Percentiles rank a stretch among this genome's conserved stretches.
These are phyloP conservation scores for Pythium angustatum DNA, from an alignment of 352 stramenopile genomes.

Conservation along the genomic window DNA sequence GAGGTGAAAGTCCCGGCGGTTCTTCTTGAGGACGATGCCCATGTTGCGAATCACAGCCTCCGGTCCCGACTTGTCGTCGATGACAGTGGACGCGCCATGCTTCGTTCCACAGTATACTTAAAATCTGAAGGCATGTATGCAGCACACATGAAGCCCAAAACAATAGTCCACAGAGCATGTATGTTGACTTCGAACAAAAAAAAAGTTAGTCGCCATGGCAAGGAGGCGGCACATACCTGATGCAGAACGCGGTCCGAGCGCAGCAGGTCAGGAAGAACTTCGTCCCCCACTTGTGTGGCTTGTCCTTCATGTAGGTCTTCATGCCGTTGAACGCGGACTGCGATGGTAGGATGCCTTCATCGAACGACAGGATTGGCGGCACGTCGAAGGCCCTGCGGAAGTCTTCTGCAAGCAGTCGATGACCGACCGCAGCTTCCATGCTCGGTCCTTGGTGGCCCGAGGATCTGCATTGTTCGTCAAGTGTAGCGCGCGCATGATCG, in stretches of 20 bases:
- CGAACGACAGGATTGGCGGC: background rate
- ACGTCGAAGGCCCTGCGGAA: background rate
- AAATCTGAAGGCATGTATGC: constrained; percentile 1
- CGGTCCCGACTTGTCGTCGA: constrained; percentile 10
- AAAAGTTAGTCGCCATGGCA: background rate
- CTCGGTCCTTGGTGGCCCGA: background rate
- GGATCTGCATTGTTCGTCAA: background rate
- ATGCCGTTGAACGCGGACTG: background rate
- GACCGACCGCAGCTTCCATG: background rate
- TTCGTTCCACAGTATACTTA: constrained; percentile 11
- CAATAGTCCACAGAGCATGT: background rate
- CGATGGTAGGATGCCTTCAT: constrained; percentile 7
- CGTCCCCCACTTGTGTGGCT: constrained; percentile 22
- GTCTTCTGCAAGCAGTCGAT: background rate
- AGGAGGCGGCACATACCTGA: background rate
- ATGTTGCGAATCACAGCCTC: background rate
- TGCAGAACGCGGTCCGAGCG: background rate
- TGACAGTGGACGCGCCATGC: background rate
- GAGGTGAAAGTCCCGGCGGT: background rate
- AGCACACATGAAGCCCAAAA: background rate
- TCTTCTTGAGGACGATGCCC: background rate
- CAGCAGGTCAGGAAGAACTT: constrained; percentile 18
- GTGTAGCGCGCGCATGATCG: background rate
- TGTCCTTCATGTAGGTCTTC: constrained; percentile 13
- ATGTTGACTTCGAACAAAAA: background rate